Evolutionary conservation across 306 rosid genomes (phyloP), one percentile per base, ranked within the genome.

Genomic region (Inga oerstediana): DNA sequence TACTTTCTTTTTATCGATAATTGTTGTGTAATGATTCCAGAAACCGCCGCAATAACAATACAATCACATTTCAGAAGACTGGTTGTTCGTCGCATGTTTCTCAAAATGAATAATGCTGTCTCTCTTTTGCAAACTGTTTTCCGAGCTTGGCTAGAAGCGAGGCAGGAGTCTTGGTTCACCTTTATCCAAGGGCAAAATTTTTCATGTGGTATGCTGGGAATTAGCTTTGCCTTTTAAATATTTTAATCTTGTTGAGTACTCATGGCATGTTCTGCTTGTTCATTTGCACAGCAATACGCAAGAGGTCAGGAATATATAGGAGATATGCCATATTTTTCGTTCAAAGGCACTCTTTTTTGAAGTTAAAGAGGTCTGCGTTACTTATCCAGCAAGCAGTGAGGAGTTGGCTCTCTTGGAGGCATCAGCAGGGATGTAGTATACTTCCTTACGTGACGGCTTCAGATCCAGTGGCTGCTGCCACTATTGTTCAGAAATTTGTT

Each of bases 131-230:
- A 94, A 87, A 82, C 84, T 64, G 90, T 85, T 85, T 83, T 92
- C 80, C 91, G 91, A 80, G 91, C 92, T 75, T 90, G 97, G 94
- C 86, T 87, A 86, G 84, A 22, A 73, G 84, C 69, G 78, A 89
- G 88, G 85, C 81, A 66, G 83, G 88, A 85, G 83, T 75, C 84
- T 22, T 66, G 69, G 68, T 86, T 82, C 80, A 76, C 61, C 35
- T 30, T 85, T 43, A 43, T 81, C 81, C 87, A 45, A 82, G 79
- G 27, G 64, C 75, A 46, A 48, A 81, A 78, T 8, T 58, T 77
- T 80, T 77, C 87, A 62, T 59, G 76, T n/a, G 93, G 97, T 91
- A 89, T 22, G 73, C 39, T 52, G 7, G 56, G 74, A 85, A 56
- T 58, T 83, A 56, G 49, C 66, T 79, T 68, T 16, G 58, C 79